Evolutionary conservation across 176 grass and related monocot species (phyloP).

Genomic region (Raddia guianensis): DNA sequence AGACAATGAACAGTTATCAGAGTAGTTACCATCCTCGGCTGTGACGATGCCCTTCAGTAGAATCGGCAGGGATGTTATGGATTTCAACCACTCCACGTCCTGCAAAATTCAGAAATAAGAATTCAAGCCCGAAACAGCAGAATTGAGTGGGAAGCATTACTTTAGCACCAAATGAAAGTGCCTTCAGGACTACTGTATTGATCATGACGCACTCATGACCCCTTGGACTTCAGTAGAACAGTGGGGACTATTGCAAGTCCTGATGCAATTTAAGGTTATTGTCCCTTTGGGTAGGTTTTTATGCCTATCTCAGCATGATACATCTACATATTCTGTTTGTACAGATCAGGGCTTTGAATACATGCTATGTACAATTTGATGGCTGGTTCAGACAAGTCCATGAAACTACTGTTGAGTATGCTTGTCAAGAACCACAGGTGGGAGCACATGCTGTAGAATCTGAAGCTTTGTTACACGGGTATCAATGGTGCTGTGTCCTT

Average conservation of each 20-base stretch:
- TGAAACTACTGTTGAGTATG: constrained; percentile 17
- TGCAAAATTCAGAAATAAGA: background rate
- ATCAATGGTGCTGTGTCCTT: constrained; percentile 1
- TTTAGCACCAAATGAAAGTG: background rate
- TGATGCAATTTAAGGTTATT: constrained; percentile 28
- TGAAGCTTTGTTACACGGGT: constrained; percentile 19
- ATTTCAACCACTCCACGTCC: background rate
- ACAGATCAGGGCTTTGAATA: constrained; percentile 11
- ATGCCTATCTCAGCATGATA: constrained; percentile 3
- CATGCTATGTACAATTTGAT: background rate
- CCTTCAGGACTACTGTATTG: background rate
- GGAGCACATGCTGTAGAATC: constrained; percentile 37
- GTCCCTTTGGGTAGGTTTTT: constrained; percentile 2
- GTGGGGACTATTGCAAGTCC: constrained; percentile 12
- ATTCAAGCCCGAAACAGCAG: background rate
- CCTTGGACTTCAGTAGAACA: background rate
- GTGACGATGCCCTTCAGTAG: background rate
- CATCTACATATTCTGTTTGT: constrained; percentile 19
- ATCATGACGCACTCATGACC: background rate
- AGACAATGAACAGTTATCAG: background rate
- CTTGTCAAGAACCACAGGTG: background rate
- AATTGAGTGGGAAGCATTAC: background rate
- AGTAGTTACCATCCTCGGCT: background rate
- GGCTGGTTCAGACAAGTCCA: background rate
- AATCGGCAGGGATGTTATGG: background rate